Percentiles rank a stretch among this genome's conserved stretches.
Conservation (phyloP, 371 early-diverging fungal species). For the Mucor indicus region DNA sequence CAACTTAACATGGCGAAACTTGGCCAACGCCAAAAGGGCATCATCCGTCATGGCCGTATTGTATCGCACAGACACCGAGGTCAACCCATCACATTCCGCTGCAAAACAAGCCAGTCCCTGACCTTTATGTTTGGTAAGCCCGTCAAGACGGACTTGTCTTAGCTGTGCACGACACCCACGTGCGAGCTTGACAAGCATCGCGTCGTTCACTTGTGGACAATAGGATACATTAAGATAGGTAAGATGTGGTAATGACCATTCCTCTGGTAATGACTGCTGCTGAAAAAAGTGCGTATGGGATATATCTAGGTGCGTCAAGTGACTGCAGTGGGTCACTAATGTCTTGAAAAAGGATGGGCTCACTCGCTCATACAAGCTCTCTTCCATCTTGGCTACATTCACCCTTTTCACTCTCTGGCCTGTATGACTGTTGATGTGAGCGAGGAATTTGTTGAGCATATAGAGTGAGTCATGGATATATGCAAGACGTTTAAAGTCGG, state of each 20-base stretch:
- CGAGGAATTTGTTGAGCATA: constrained; percentile 25
- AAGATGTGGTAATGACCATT: constrained; percentile 16
- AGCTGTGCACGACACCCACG: constrained; percentile 19
- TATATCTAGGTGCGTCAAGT: constrained; percentile 25
- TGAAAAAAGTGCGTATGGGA: constrained; percentile 15
- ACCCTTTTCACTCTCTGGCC: constrained; percentile 9
- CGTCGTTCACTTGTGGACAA: constrained; percentile 27
- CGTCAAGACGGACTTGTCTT: constrained; percentile 15
- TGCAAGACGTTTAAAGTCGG: constrained; percentile 4
- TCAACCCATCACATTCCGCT: constrained; percentile 19
- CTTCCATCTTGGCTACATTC: constrained; percentile 24
- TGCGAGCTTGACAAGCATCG: constrained; percentile 27
- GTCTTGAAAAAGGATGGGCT: constrained; percentile 21
- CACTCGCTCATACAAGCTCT: constrained; percentile 28
- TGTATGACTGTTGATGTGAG: not conserved
- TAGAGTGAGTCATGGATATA: constrained; percentile 19
- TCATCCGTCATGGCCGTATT: constrained; percentile 23
- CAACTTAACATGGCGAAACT: constrained; percentile 28
- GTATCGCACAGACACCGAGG: constrained; percentile 17
- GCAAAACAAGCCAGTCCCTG: constrained; percentile 31
- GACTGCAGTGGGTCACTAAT: constrained; percentile 6
- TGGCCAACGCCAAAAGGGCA: constrained; percentile 27
- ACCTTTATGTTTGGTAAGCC: constrained; percentile 13
- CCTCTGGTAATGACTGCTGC: constrained; percentile 4
- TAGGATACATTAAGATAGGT: constrained; percentile 23